Evolutionary conservation across 192 early-diverging fungal genomes (phyloP).

Genomic region (Backusella luteola): DNA sequence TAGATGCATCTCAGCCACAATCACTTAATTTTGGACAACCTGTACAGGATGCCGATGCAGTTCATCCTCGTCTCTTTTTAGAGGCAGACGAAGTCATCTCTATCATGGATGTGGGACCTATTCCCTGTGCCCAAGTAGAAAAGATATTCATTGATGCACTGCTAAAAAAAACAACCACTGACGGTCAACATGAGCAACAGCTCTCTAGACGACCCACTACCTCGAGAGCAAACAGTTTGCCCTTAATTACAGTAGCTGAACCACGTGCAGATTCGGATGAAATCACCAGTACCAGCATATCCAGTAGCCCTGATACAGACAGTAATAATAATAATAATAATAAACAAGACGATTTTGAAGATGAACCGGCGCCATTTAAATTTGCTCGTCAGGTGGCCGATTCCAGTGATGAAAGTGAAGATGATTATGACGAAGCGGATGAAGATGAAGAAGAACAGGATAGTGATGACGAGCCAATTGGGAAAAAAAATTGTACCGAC

Average conservation of each 20-base stretch:
- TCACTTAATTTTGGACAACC: constrained; percentile 36
- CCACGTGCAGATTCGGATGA: not conserved
- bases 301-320: not conserved
- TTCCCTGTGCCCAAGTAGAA: not conserved
- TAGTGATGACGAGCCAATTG: constrained; percentile 35
- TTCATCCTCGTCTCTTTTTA: constrained; percentile 18
- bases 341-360: constrained; percentile 5
- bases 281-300: not conserved
- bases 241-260: constrained; percentile 19
- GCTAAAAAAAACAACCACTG: constrained; percentile 3
- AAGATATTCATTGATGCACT: constrained; percentile 17
- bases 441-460: constrained; percentile 31
- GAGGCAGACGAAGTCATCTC: constrained; percentile 15
- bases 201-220: not conserved
- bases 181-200: not conserved
- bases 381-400: constrained; percentile 35
- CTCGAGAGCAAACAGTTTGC: constrained; percentile 26
- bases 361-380: constrained; percentile 14
- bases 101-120: constrained; percentile 12
- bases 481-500: constrained; percentile 9
- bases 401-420: constrained; percentile 40
- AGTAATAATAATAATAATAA: not conserved
- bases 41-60: constrained; percentile 6
- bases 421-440: constrained; percentile 31
- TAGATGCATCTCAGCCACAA: constrained; percentile 22